Evolutionary conservation across 1,284 basidiomycete species (phyloP), one percentile per base, ranked within the genome.

Genomic region (Cerrena zonata): DNA sequence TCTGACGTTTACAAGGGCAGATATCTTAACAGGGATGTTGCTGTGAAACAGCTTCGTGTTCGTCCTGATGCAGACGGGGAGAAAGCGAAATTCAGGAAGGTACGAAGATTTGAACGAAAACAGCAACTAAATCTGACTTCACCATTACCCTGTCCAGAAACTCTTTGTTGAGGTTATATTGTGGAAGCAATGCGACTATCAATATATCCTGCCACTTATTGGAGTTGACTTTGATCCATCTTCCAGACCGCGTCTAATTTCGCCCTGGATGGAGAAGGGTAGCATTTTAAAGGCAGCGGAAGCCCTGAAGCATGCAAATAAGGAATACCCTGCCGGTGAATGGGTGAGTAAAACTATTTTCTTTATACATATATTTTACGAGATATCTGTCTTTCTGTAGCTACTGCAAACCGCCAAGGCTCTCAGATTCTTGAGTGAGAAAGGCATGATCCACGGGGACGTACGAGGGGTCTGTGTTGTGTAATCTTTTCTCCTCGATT

Each of bases 81-180:
- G n/a, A n/a, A n/a, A n/a, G n/a, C n/a, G n/a, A n/a, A n/a, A n/a
- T n/a, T n/a, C n/a, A n/a, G n/a, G n/a, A n/a, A n/a, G n/a, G n/a
- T n/a, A n/a, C n/a, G 10, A 7, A 19, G 15, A 22, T 18, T 18
- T 7, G 18, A 7, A 22, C 7, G 39, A 10, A 7, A n/a, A 22
- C 18, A 5, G 10, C 18, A 7, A 18, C 10, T 18, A 34, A 34
- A 34, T 34, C 15, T 34, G n/a, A 7, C 30, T 34, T 34, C 30
- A 5, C 5, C 18, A 15, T 15, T n/a, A 34, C 30, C 30, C 30
- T 34, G 7, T 34, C 30, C 60, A 57, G 63, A 58, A 61, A 58
- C 19, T 53, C 10, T 19, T 18, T 27, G 19, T 27, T 13, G 51
- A 49, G 30, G 36, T 26, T 12, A 10, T 49, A 1, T 1, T 45